Evolutionary conservation across 140 eudicot species (phyloP).

Genomic region (Ambrosia hybrid): DNA sequence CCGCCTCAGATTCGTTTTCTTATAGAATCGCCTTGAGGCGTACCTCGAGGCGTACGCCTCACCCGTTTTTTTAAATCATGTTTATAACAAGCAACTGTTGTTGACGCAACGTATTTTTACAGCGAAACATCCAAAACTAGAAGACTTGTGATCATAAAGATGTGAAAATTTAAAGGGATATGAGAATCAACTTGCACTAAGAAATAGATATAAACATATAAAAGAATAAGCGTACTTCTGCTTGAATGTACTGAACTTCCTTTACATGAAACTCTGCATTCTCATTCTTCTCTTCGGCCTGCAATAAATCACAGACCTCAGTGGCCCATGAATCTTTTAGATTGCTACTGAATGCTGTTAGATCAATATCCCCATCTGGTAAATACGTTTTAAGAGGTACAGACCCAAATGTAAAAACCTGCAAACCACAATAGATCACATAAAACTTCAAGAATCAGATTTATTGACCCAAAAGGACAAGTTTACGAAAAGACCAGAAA

Average conservation of each 20-base stretch:
- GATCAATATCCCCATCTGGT: slow-evolving; percentile 97
- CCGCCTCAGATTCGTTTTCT: no score
- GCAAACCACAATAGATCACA: slow-evolving; percentile 7
- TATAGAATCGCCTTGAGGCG: no score
- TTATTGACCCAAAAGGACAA: neutral
- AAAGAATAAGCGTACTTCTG: neutral
- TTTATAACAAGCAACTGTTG: neutral
- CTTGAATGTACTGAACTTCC: slow-evolving; percentile 1
- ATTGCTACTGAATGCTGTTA: slow-evolving; percentile 72
- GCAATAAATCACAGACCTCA: slow-evolving; percentile 76
- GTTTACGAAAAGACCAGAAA: neutral
- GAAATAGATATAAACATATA: neutral
- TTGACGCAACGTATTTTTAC: neutral
- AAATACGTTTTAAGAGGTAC: slow-evolving; percentile 98
- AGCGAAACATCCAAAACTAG: neutral
- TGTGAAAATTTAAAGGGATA: no score
- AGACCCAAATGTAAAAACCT: slow-evolving; percentile 95
- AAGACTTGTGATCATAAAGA: neutral
- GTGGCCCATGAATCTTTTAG: slow-evolving; percentile 89
- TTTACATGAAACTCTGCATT: slow-evolving; percentile 55
- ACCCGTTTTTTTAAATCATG: no score
- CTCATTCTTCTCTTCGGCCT: slow-evolving; percentile 79
- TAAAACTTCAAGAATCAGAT: neutral
- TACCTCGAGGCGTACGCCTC: no score
- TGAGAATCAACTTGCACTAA: no score